phyloP scores from a whole-genome alignment of 2,329 filamentous ascomycete species.

The Cyphellophora europaea region DNA sequence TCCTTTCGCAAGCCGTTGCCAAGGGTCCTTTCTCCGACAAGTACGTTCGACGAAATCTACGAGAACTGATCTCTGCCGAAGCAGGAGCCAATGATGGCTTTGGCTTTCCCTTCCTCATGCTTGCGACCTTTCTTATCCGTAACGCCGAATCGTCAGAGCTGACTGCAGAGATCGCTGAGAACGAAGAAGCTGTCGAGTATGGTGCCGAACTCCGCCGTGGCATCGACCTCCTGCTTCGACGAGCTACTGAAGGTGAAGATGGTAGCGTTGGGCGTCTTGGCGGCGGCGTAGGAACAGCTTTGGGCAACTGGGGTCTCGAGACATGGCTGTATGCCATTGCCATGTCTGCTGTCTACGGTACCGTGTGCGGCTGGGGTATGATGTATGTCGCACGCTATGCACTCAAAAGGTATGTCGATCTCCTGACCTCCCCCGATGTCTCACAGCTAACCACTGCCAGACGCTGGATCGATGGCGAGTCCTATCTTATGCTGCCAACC shows the following conservation, averaged over 20 bases:
- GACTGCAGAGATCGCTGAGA: constrained; percentile 11
- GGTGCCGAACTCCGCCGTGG: constrained; percentile 17
- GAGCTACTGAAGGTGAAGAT: constrained; percentile 31
- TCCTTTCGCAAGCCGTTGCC: constrained; percentile 74
- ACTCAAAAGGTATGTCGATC: constrained; percentile 20
- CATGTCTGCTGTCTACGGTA: constrained; percentile 68
- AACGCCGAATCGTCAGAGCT: constrained; percentile 34
- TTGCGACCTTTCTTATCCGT: constrained; percentile 70
- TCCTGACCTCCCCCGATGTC: background rate
- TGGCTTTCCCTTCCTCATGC: constrained; percentile 80
- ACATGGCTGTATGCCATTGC: constrained; percentile 78
- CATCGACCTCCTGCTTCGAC: constrained; percentile 15
- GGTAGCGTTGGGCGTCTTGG: constrained; percentile 41
- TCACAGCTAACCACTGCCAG: constrained; percentile 21
- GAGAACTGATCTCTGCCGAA: constrained; percentile 72
- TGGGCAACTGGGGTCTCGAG: constrained; percentile 75
- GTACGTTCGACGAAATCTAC: constrained; percentile 72
- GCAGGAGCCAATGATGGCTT: constrained; percentile 83
- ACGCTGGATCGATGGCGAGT: constrained; percentile 56
- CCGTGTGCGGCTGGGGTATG: constrained; percentile 59
- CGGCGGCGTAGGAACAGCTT: constrained; percentile 55
- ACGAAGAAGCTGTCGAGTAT: constrained; percentile 44
- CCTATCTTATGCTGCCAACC: constrained; percentile 79
- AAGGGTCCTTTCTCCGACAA: constrained; percentile 91
- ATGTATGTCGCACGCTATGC: constrained; percentile 37